These are phyloP conservation scores for Candida piceae DNA, from an alignment of 805 yeast genomes.

Conservation along the genomic window DNA sequence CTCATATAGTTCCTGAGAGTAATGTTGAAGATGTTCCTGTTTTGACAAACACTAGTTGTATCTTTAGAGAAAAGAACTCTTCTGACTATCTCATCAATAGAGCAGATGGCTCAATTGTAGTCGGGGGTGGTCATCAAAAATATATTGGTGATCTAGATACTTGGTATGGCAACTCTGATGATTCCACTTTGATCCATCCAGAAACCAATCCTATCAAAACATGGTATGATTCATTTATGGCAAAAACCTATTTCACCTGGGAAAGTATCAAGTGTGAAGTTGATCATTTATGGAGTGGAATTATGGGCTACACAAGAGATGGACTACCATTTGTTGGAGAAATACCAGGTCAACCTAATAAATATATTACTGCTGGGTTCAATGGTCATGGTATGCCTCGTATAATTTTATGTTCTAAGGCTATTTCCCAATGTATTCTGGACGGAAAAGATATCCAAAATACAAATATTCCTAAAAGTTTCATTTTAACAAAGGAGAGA, in stretches of 20 bases:
- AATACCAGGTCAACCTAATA: conserved; percentile 24
- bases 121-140: conserved; percentile 26
- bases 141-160: neutral
- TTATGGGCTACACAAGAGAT: conserved; percentile 42
- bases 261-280: conserved; percentile 22
- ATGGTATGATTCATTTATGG: conserved; percentile 29
- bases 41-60: conserved; percentile 32
- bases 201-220: conserved; percentile 7
- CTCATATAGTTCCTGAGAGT: conserved; percentile 24
- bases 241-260: conserved; percentile 30
- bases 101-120: conserved; percentile 32
- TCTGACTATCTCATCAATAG: conserved; percentile 33
- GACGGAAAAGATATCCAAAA: conserved; percentile 2
- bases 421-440: conserved; percentile 26
- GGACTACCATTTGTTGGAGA: conserved; percentile 40
- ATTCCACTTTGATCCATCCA: conserved; percentile 25
- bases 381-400: conserved; percentile 52
- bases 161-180: conserved; percentile 30
- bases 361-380: conserved; percentile 41
- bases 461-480: conserved; percentile 17
- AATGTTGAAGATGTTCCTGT: too few relatives aligned
- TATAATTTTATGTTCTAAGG: conserved; percentile 36
- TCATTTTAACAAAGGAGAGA: conserved; percentile 19
- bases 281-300: conserved; percentile 39
- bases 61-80: conserved; percentile 19